Percentiles rank a stretch among this genome's conserved stretches.
Evolutionary conservation across 495 filamentous ascomycete genomes (phyloP).

Genomic region (Umbilicaria muhlenbergii): DNA sequence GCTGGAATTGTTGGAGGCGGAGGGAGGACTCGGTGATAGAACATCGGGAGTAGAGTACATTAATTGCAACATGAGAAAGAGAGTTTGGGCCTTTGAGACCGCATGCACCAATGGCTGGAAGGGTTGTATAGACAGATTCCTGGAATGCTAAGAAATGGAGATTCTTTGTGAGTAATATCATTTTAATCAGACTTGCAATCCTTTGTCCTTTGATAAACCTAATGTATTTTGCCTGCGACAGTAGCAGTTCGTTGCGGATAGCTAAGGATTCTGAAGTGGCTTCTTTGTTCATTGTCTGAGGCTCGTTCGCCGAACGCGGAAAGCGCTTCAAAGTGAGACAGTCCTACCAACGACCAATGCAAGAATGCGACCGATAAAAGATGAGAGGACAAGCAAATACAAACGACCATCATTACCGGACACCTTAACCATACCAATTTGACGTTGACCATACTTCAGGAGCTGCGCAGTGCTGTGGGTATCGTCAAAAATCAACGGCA

Average conservation of each 20-base stretch:
- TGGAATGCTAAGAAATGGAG: slow-evolving; percentile 7
- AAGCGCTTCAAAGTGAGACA: slow-evolving; percentile 11
- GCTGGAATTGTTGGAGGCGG: slow-evolving; percentile 30
- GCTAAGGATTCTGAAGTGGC: neutral
- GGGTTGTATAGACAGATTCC: slow-evolving; percentile 7
- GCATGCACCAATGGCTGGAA: slow-evolving; percentile 8
- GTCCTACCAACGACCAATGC: slow-evolving; percentile 6
- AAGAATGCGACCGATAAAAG: slow-evolving; percentile 10
- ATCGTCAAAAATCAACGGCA: neutral
- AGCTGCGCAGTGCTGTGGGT: slow-evolving; percentile 1
- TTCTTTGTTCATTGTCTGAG: slow-evolving; percentile 18
- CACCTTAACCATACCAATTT: too few relatives aligned
- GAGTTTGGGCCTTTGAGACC: slow-evolving; percentile 3
- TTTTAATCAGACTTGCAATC: neutral
- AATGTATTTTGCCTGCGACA: neutral
- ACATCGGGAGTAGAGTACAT: slow-evolving; percentile 25
- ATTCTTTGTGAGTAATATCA: slow-evolving; percentile 10
- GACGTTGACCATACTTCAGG: neutral
- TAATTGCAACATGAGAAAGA: slow-evolving; percentile 3
- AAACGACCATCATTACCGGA: neutral
- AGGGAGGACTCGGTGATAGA: slow-evolving; percentile 41
- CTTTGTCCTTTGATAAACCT: neutral
- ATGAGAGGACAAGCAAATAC: slow-evolving; percentile 9
- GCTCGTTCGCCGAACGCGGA: slow-evolving; percentile 10
- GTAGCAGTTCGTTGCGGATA: slow-evolving; percentile 1